These are phyloP conservation scores for Sutorius eximius DNA, from an alignment of 1,284 basidiomycete genomes.

Conservation along the genomic window DNA sequence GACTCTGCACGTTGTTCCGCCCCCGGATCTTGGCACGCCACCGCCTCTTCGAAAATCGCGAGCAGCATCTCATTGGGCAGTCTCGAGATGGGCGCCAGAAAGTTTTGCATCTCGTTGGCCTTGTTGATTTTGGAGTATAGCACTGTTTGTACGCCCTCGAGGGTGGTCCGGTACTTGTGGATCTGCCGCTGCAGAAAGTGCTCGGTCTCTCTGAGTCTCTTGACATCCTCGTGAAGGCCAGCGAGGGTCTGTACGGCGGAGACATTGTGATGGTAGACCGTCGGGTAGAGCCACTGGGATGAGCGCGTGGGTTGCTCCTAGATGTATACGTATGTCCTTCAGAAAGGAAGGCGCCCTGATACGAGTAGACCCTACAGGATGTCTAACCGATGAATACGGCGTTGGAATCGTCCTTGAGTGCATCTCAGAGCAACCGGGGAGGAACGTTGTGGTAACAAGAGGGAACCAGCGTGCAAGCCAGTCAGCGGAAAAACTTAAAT, in stretches of 20 bases:
- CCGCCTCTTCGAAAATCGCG: constrained; percentile 32
- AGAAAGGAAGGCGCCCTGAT: constrained; percentile 3
- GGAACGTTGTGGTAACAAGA: constrained; percentile 18
- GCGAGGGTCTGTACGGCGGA: constrained; percentile 22
- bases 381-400: constrained; percentile 19
- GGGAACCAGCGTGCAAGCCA: constrained; percentile 15
- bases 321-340: constrained; percentile 1
- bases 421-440: constrained; percentile 12
- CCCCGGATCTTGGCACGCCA: constrained; percentile 25
- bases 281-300: constrained; percentile 8
- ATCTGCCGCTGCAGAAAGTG: constrained; percentile 20
- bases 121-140: constrained; percentile 22
- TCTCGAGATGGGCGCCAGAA: constrained; percentile 28
- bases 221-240: constrained; percentile 22
- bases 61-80: constrained; percentile 34
- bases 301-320: constrained; percentile 16
- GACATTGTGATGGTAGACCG: constrained; percentile 12
- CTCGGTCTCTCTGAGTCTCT: constrained; percentile 21
- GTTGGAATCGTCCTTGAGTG: constrained; percentile 14
- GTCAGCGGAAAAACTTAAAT: constrained; percentile 25
- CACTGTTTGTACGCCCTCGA: constrained; percentile 19
- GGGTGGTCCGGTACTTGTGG: constrained; percentile 10
- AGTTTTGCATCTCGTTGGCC: constrained; percentile 34
- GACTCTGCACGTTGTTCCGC: constrained; percentile 24
- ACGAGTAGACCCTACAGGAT: constrained; percentile 18